Conservation (phyloP, 768 basidiomycete genomes). For the Tylopilus felleus region DNA sequence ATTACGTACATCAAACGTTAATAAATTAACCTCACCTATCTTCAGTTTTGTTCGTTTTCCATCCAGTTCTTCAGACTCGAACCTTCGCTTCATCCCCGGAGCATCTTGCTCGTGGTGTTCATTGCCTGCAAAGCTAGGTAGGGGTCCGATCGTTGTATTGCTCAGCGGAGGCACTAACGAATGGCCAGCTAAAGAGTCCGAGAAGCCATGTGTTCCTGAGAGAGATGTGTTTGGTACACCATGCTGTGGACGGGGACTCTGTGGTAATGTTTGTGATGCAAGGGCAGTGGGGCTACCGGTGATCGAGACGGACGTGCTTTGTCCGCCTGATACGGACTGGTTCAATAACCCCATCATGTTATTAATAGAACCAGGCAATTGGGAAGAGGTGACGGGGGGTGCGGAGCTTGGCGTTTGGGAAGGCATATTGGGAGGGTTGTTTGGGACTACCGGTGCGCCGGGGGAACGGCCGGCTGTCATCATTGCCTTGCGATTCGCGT, state of each 20-base stretch:
- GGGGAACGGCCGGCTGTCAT: slow-evolving; percentile 37
- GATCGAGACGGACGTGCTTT: slow-evolving; percentile 17
- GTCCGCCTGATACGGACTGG: slow-evolving; percentile 23
- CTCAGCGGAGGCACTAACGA: slow-evolving; percentile 15
- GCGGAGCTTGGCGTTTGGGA: slow-evolving; percentile 13
- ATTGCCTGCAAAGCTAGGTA: slow-evolving; percentile 5
- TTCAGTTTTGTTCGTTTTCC: slow-evolving; percentile 70
- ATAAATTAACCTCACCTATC: slow-evolving; percentile 51
- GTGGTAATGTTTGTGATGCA: slow-evolving; percentile 28
- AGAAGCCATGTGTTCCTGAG: slow-evolving; percentile 24
- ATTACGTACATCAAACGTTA: slow-evolving; percentile 26
- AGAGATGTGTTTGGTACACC: slow-evolving; percentile 18
- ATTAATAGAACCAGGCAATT: slow-evolving; percentile 15
- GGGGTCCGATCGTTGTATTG: slow-evolving; percentile 12
- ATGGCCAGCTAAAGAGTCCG: slow-evolving; percentile 24
- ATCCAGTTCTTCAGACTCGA: slow-evolving; percentile 62
- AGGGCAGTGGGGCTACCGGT: slow-evolving; percentile 24
- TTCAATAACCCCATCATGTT: slow-evolving; percentile 26
- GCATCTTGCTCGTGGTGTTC: slow-evolving; percentile 52
- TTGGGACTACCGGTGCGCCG: slow-evolving; percentile 11
- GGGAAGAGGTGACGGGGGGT: slow-evolving; percentile 18
- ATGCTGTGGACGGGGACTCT: slow-evolving; percentile 30
- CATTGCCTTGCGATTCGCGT: slow-evolving; percentile 56
- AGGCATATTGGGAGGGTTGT: slow-evolving; percentile 18
- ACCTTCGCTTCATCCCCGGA: slow-evolving; percentile 71